Conservation (phyloP, 176 grass and related monocot species). For the Eragrostis nindensis region DNA sequence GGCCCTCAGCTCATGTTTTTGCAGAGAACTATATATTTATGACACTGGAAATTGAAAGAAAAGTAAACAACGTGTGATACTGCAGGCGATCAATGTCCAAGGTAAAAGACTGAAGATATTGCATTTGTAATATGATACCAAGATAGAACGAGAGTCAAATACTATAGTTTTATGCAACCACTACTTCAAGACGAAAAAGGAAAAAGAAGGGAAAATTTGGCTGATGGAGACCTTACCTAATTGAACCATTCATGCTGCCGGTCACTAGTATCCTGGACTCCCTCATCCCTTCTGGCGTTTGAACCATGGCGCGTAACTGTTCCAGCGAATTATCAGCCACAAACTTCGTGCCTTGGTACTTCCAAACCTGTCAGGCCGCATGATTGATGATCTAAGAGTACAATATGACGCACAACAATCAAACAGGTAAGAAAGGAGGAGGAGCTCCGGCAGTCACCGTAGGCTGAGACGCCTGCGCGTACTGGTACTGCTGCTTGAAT, state of each 20-base stretch:
- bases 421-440: neutral
- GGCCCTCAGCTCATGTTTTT: neutral
- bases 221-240: conserved; percentile 47
- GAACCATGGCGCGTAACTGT: conserved; percentile 42
- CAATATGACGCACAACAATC: neutral
- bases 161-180: neutral
- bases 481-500: conserved; percentile 65
- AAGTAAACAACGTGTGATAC: neutral
- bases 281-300: conserved; percentile 54
- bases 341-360: conserved; percentile 43
- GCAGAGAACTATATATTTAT: neutral
- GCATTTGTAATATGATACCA: neutral
- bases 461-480: conserved; percentile 60
- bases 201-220: neutral
- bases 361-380: conserved; percentile 51
- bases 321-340: conserved; percentile 58
- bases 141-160: conserved; percentile 11
- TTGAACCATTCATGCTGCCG: conserved; percentile 53
- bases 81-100: neutral
- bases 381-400: neutral
- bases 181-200: neutral
- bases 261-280: conserved; percentile 47
- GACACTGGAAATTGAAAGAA: neutral
- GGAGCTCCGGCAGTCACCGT: conserved; percentile 39
- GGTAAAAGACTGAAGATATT: neutral